Base-by-base conservation (phyloP, 2,329 filamentous ascomycete species). In the Diplocarpon rosae region DNA sequence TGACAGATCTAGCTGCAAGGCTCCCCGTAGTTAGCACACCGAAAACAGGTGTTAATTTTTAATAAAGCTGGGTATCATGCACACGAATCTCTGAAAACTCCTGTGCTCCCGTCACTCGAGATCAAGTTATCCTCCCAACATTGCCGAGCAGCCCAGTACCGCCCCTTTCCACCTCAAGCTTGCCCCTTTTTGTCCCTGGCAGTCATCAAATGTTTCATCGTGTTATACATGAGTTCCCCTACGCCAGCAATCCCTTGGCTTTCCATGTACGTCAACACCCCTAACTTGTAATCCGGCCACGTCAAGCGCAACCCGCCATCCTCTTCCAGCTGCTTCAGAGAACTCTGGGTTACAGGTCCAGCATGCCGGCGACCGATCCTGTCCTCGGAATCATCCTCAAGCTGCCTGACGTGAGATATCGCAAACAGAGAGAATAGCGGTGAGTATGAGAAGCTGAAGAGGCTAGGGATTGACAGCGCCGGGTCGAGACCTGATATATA, bases 251-350 rank as follows among this genome's bases (percentile, higher is more conserved):
- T 70, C 0, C 82, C 83, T 42, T 72, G 72, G 5, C 65, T 67
- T 47, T 82, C 80, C 49, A 93, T 63, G 63, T 79, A 77, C 39
- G 71, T 70, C 45, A 94, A 64, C 50, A 90, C 80, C n/a, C 76
- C 73, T 5, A 86, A 67, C 46, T 83, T 72, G 61, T 88, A 94
- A 39, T 84, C 78, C 55, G 81, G 76, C 82, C 83, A 93, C 12
- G 69, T 69, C 32, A 90, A 59, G 40, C 65, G 69, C 20, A 87
- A 60, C 0, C 86, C 86, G 1, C 83, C 83, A 13, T 75, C 71
- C 30, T 70, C 72, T 17, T 71, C 74, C 37, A 92, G 65, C n/a
- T 69, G 67, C 27, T 66, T 68, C 55, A 94, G 65, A 41, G 77
- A 82, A 24, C 69, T 69, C 57, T 82, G 78, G 15, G 80, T 86